Percentiles rank a stretch among this genome's conserved stretches.
Conservation (phyloP, 305 asterid species). For the Withania somnifera region DNA sequence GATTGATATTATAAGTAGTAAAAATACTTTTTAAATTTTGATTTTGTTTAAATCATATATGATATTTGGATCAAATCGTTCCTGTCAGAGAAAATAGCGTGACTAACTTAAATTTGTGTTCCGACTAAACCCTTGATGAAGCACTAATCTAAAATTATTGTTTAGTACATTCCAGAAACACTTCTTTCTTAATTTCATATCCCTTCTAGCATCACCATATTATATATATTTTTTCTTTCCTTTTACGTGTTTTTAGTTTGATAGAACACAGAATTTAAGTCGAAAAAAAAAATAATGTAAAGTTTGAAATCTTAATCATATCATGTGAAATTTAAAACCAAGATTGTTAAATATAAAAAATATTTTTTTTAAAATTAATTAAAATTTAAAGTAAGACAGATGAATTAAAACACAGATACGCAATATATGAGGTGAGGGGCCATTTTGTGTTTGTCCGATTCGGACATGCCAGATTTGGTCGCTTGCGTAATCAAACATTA, state of each 20-base stretch:
- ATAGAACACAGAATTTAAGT: not conserved
- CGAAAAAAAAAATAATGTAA: no score
- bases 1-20: not conserved
- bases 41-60: not conserved
- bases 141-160: not conserved
- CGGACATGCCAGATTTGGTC: not conserved
- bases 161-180: not conserved
- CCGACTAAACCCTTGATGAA: no score
- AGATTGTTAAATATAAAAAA: not conserved
- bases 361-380: not conserved
- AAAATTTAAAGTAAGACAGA: not conserved
- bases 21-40: not conserved
- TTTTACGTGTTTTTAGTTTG: not conserved
- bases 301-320: not conserved
- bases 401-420: not conserved
- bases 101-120: not conserved
- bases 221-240: not conserved
- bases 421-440: not conserved
- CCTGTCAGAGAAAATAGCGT: accelerated
- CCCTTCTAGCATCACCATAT: not conserved
- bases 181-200: not conserved
- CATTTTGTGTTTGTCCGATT: not conserved
- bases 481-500: not conserved
- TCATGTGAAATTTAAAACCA: not conserved
- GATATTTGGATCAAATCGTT: accelerated